Percentiles rank a stretch among this genome's conserved stretches.
Conservation (phyloP, 1,284 basidiomycete species). For the Ganoderma multipileum region DNA sequence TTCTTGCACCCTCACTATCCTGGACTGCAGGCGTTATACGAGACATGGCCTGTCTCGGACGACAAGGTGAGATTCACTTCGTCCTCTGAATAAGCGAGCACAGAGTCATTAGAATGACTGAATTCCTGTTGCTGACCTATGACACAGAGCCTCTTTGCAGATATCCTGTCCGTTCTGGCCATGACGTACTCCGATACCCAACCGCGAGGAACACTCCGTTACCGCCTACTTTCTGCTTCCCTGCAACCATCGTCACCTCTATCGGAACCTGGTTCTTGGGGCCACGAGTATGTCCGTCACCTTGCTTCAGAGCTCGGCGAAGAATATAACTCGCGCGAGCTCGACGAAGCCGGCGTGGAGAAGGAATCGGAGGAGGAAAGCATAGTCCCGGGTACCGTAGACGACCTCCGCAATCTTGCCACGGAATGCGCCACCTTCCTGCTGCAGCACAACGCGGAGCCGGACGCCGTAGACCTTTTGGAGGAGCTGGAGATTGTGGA, state of each 20-base stretch:
- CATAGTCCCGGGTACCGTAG: slow-evolving; percentile 56
- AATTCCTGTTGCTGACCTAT: not conserved
- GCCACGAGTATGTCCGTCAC: slow-evolving; percentile 98
- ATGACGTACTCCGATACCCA: slow-evolving; percentile 99
- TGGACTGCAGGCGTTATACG: slow-evolving; percentile 84
- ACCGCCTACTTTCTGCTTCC: slow-evolving; percentile 86
- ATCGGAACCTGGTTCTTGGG: slow-evolving; percentile 95
- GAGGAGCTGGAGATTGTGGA: slow-evolving; percentile 95
- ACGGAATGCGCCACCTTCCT: slow-evolving; percentile 92
- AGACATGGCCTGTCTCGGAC: slow-evolving; percentile 79
- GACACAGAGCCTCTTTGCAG: slow-evolving; percentile 89
- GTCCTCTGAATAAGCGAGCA: not conserved
- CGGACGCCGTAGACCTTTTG: slow-evolving; percentile 96
- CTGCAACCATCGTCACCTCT: slow-evolving; percentile 67
- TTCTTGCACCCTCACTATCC: slow-evolving; percentile 97
- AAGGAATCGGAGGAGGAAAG: slow-evolving; percentile 40
- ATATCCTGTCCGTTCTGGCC: slow-evolving; percentile 98
- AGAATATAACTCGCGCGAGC: slow-evolving; percentile 79
- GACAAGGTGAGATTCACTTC: slow-evolving; percentile 65
- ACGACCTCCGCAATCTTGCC: slow-evolving; percentile 82
- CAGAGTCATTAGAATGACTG: too few relatives aligned
- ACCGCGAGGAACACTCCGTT: slow-evolving; percentile 92
- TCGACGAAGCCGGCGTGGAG: slow-evolving; percentile 44
- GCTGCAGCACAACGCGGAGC: slow-evolving; percentile 95
- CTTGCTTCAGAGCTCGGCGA: slow-evolving; percentile 96